phyloP scores from a whole-genome alignment of 2,329 filamentous ascomycete genomes.

The Colletotrichum sp. region DNA sequence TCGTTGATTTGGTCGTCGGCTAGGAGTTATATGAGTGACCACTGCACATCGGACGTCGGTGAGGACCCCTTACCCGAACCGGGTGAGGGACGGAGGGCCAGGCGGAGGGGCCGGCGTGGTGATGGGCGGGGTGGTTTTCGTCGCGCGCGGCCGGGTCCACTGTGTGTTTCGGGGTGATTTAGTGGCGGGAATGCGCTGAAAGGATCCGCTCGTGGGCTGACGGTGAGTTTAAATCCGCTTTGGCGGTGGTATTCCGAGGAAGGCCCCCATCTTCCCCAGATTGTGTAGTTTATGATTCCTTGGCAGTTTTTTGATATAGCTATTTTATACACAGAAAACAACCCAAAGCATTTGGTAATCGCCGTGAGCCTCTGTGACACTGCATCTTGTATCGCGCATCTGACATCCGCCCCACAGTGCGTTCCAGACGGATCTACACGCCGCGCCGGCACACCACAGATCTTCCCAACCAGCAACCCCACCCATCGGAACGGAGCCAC shows the following conservation, averaged over 20 bases:
- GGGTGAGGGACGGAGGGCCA: neutral
- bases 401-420: neutral
- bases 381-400: neutral
- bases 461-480: neutral
- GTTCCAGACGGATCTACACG: neutral
- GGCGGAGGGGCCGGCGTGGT: neutral
- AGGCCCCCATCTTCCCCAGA: neutral
- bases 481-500: neutral
- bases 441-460: neutral
- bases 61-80: neutral
- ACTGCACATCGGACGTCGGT: neutral
- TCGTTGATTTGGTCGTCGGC: neutral
- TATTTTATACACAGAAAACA: too few relatives aligned
- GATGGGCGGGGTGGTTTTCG: neutral
- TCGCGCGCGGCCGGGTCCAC: conserved; percentile 19
- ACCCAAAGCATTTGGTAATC: too few relatives aligned
- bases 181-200: neutral
- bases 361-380: neutral
- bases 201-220: neutral
- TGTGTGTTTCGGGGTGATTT: neutral
- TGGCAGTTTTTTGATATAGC: neutral
- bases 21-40: neutral
- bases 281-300: neutral
- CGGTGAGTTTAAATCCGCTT: neutral
- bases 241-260: neutral